Percentiles rank a stretch among this genome's conserved stretches.
These are phyloP conservation scores for Saccharomycopsis hybrid DNA, from an alignment of 1,139 yeast species.

Conservation along the genomic window DNA sequence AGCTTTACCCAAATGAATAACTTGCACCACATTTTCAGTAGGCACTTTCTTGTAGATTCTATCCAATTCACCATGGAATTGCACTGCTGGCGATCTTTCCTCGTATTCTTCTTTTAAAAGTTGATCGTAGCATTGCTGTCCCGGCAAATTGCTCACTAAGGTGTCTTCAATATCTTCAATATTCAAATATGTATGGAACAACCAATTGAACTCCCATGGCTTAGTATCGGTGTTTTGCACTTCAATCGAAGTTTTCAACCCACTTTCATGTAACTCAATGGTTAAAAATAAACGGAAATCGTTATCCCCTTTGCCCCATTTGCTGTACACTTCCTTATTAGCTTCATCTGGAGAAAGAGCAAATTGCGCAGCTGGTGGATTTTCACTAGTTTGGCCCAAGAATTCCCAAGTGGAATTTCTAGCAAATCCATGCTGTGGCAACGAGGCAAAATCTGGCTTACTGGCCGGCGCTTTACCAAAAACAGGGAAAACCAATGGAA, in stretches of 20 bases:
- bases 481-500: conserved; percentile 91
- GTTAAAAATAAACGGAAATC: conserved; percentile 77
- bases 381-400: conserved; percentile 64
- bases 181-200: conserved; percentile 86
- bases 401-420: conserved; percentile 88
- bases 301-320: conserved; percentile 51
- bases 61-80: conserved; percentile 76
- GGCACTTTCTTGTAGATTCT: conserved; percentile 67
- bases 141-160: conserved; percentile 69
- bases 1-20: conserved; percentile 63
- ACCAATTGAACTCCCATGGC: conserved; percentile 81
- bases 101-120: conserved; percentile 52
- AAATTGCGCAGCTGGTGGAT: conserved; percentile 73
- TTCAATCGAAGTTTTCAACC: conserved; percentile 62
- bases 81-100: conserved; percentile 67
- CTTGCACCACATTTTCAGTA: conserved; percentile 50
- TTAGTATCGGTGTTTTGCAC: conserved; percentile 63
- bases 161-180: conserved; percentile 73
- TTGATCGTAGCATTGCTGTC: conserved; percentile 69
- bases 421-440: conserved; percentile 97
- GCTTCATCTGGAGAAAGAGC: conserved; percentile 84
- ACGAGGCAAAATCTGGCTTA: conserved; percentile 33
- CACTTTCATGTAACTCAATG: conserved; percentile 47
- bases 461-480: conserved; percentile 68
- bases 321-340: conserved; percentile 42